Evolutionary conservation across 83 land plant species (phyloP), one percentile per base, ranked within the genome.

Genomic region (Thuja plicata): DNA sequence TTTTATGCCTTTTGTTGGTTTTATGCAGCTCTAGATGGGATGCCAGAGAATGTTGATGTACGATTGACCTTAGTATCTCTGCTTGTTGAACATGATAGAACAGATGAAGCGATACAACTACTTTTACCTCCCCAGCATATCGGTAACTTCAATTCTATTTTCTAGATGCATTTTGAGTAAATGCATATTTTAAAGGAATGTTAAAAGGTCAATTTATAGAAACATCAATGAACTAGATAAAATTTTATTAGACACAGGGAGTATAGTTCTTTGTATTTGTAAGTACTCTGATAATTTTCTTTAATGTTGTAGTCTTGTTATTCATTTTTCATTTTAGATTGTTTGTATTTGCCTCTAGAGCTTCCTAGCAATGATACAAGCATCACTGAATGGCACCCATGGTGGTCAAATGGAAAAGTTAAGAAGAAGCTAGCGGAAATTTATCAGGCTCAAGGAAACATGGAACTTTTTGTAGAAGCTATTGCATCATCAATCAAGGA

Each of bases 371-470:
- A 74, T 87, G 90, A 57, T 46, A 16, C 60, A 71, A 87, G 54
- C 82, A 81, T 85, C 85, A 85, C 88, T n/a, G 88, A 90, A 17
- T 86, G 90, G 11, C 92, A 91, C 35, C 92, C 94, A 43, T 97
- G 97, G 99, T 97, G 97, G 97, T 89, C 91, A 78, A 73, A 94
- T 92, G 96, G 92, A 84, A 93, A 91, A 89, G 89, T 98, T 45
- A 92, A 87, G 62, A 86, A 91, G 85, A 92, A 91, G 83, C 92
- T 96, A 86, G 94, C 94, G 27, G 86, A 92, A 87, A 93, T 96
- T 88, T 96, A 96, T 91, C 87, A 87, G 35, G 54, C 88, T 70
- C 92, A 91, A 91, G 93, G 90, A 30, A 94, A 90, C 93, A 87
- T 88, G 84, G 89, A 89, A 90, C 87, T 87, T 43, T 97, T 94